Conservation (phyloP, 495 filamentous ascomycete genomes). For the Penicillium canariense region DNA sequence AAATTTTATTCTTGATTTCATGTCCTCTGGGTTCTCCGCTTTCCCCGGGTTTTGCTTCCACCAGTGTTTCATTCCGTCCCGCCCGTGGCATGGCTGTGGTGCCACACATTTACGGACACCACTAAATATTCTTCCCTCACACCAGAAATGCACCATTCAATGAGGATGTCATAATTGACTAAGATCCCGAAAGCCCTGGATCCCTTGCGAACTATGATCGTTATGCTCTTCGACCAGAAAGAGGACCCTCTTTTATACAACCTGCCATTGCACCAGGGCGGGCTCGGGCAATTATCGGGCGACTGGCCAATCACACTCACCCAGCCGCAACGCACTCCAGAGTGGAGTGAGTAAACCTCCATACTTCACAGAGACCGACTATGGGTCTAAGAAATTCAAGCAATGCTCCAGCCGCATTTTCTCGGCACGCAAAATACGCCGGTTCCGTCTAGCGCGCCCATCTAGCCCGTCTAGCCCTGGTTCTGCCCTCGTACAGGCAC, state of each 20-base stretch:
- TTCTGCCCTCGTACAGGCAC: neutral
- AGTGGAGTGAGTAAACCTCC: neutral
- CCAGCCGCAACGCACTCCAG: neutral
- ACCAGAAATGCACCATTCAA: too few species aligned
- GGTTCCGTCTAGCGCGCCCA: neutral
- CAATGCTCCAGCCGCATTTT: neutral
- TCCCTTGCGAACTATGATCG: neutral
- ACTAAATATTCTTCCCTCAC: too few species aligned
- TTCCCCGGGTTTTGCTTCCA: constrained; percentile 1
- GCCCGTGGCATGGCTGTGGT: too few species aligned
- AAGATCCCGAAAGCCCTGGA: too few species aligned
- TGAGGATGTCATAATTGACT: too few species aligned
- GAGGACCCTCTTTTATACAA: neutral
- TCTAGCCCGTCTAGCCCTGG: neutral
- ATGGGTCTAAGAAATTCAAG: neutral
- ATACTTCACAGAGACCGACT: neutral
- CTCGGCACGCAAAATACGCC: neutral
- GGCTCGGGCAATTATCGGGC: constrained; percentile 4
- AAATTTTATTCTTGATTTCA: neutral
- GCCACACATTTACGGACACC: too few species aligned
- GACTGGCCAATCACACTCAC: neutral
- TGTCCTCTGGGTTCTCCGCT: neutral
- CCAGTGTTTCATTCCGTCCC: too few species aligned
- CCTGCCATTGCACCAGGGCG: too few species aligned
- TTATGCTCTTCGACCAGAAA: neutral